These are phyloP conservation scores for Microdochium trichocladiopsis DNA, from an alignment of 2,329 filamentous ascomycete species.

Conservation along the genomic window DNA sequence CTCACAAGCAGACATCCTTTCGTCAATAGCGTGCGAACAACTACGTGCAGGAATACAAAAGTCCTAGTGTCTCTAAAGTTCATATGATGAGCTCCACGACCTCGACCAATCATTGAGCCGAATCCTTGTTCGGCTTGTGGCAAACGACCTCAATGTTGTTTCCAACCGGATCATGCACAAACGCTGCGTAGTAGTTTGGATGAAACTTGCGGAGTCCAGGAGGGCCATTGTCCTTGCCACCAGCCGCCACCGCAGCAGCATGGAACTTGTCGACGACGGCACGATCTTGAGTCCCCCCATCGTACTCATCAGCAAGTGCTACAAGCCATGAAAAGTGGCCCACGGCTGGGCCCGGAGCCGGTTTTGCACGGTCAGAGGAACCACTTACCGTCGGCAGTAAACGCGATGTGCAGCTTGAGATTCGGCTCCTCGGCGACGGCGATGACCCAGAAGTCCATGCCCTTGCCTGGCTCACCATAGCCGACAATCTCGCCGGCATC, in stretches of 20 bases:
- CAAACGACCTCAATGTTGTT: constrained; percentile 45
- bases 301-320: background rate
- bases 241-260: constrained; percentile 30
- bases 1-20: too few species aligned
- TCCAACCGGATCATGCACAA: constrained; percentile 39
- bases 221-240: constrained; percentile 39
- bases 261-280: constrained; percentile 37
- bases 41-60: too few species aligned
- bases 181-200: constrained; percentile 41
- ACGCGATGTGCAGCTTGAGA: background rate
- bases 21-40: too few species aligned
- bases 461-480: background rate
- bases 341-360: too few species aligned
- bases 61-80: too few species aligned
- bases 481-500: background rate
- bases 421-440: background rate
- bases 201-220: constrained; percentile 37
- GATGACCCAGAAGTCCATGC: background rate
- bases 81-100: too few species aligned
- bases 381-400: background rate
- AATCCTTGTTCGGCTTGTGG: background rate
- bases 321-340: too few species aligned
- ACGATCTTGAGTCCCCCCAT: constrained; percentile 19
- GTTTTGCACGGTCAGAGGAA: too few species aligned
- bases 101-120: too few species aligned